Evolutionary conservation across 2,329 filamentous ascomycete species (phyloP), one percentile per base, ranked within the genome.

Genomic region (Fusarium devonianum): DNA sequence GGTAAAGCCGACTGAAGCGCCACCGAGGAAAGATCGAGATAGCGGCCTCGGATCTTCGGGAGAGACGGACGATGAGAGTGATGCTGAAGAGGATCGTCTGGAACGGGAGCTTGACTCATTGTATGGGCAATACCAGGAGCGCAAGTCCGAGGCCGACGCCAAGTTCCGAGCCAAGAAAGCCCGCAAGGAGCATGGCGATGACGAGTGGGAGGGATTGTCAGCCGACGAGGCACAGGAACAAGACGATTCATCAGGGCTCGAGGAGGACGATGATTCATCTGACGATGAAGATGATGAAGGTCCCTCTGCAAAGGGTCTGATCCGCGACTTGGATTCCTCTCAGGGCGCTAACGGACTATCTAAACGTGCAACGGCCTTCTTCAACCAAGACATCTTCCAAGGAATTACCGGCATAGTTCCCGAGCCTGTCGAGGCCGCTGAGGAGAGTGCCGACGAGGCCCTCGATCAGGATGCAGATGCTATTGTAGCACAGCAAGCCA

Each of bases 301-400:
- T 4, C 17, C 52, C 4, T 48, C 61, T n/a, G 33, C 54, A 12
- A 62, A 60, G 21, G 64, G 67, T 11, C 62, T 76, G 1, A 47
- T 76, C 26, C 69, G 68, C 4, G 71, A 75, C 37, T 60, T 76
- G 10, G 71, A 76, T 40, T 58, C 62, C 7, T 61, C 62, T 5
- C 40, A 57, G 10, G 62, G 49, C 8, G 48, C 47, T 2, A 56
- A 53, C 2, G 62, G 62, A 9, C 34, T 64, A 7, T 64, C 62
- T 2, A 65, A 65, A 43, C 84, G 91, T 56, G 94, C 94, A 7
- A 83, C 87, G 8, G 82, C 88, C 53, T 99, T 99, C 75, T 99
- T 99, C 71, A 88, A 89, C 63, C 93, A 97, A 69, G 92, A 97
- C 60, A 88, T 99, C 29, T 99, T 99, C 78, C 86, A 92, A 61